Evolutionary conservation across 169 alveolate genomes (phyloP).

Genomic region (Plasmodium adleri): DNA sequence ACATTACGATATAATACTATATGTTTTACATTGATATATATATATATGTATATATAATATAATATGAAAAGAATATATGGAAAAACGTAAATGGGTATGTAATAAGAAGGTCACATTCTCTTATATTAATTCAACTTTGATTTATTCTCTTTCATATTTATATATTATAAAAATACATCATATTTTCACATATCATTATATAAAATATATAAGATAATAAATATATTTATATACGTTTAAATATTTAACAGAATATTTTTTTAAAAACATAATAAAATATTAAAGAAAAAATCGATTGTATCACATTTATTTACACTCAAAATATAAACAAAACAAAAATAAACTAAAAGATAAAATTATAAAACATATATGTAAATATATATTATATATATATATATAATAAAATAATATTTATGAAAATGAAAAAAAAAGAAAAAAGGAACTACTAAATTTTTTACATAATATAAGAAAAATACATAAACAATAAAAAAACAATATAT

Average conservation of each 20-base stretch:
- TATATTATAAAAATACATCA: background rate
- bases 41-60: conserved; percentile 4
- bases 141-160: conserved; percentile 1
- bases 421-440: background rate
- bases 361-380: background rate
- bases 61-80: conserved; percentile 11
- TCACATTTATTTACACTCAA: background rate
- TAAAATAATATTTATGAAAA: background rate
- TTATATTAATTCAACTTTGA: conserved; percentile 41
- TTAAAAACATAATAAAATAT: background rate
- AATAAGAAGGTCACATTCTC: conserved; percentile 13
- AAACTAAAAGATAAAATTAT: background rate
- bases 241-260: background rate
- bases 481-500: too few species aligned
- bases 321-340: conserved; percentile 32
- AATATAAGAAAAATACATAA: too few species aligned
- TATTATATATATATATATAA: background rate
- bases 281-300: too few species aligned
- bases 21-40: conserved; percentile 7
- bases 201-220: background rate
- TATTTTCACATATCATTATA: background rate
- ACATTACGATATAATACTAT: too few species aligned
- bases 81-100: background rate
- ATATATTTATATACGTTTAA: background rate
- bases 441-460: too few species aligned